Percentiles rank a stretch among this genome's conserved stretches.
These are phyloP conservation scores for Helianthus tuberosus DNA, from an alignment of 129 eudicot genomes.

Conservation along the genomic window DNA sequence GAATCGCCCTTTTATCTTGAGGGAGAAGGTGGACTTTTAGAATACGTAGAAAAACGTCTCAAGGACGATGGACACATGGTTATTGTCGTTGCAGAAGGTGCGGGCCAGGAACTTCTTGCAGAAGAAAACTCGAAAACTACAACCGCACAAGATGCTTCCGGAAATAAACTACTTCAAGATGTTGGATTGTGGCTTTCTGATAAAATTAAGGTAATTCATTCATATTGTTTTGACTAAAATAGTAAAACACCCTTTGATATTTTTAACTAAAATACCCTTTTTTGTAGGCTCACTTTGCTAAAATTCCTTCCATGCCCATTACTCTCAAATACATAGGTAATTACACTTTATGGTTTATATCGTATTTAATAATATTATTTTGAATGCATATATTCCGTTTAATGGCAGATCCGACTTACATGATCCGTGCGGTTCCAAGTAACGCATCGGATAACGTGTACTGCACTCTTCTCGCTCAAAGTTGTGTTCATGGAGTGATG, in stretches of 20 bases:
- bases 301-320: constrained; percentile 44
- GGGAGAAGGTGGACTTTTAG: constrained; percentile 80
- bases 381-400: constrained; percentile 18
- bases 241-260: background rate
- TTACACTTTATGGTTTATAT: background rate
- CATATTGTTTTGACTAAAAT: background rate
- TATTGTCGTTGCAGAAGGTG: constrained; percentile 47
- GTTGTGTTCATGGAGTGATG: constrained; percentile 98
- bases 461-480: constrained; percentile 95
- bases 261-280: background rate
- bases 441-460: constrained; percentile 93
- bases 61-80: constrained; percentile 46
- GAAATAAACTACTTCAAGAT: constrained; percentile 83
- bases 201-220: constrained; percentile 65
- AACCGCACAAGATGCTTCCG: constrained; percentile 84
- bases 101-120: constrained; percentile 70
- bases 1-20: constrained; percentile 92
- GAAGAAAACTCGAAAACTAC: constrained; percentile 41
- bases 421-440: constrained; percentile 93
- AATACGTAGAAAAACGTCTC: constrained; percentile 44
- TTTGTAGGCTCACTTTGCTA: constrained; percentile 68
- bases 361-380: background rate
- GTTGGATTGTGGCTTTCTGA: constrained; percentile 94
- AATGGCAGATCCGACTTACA: constrained; percentile 87
- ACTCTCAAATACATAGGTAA: constrained; percentile 90